These are phyloP conservation scores for Sugiyamaella americana DNA, from an alignment of 805 yeast genomes.

Conservation along the genomic window DNA sequence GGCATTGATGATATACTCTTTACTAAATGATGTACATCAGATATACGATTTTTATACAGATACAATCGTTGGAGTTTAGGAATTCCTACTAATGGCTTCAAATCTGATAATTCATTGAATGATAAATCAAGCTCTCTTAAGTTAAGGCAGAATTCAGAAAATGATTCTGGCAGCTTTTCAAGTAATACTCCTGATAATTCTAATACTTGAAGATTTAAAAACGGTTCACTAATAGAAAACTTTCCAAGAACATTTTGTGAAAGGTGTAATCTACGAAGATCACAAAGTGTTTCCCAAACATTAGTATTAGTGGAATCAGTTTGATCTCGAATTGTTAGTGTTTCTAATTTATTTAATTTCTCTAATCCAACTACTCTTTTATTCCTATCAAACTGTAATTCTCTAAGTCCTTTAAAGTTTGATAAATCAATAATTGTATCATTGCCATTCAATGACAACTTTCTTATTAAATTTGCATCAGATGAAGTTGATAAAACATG, in stretches of 20 bases:
- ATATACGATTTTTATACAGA: constrained; percentile 25
- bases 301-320: constrained; percentile 1
- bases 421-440: constrained; percentile 29
- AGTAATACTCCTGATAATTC: constrained; percentile 28
- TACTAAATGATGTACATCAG: constrained; percentile 18
- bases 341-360: constrained; percentile 36
- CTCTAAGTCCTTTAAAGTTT: constrained; percentile 11
- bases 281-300: constrained; percentile 20
- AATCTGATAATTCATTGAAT: constrained; percentile 25
- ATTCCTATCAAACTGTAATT: constrained; percentile 22
- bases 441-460: constrained; percentile 36
- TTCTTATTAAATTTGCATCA: constrained; percentile 27
- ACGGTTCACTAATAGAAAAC: constrained; percentile 22
- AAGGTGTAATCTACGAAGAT: constrained; percentile 34
- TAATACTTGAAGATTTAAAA: constrained; percentile 28
- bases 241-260: constrained; percentile 32
- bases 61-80: constrained; percentile 26
- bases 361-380: constrained; percentile 28
- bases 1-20: constrained; percentile 17
- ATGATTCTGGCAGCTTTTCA: constrained; percentile 22
- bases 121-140: constrained; percentile 31
- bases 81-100: constrained; percentile 24
- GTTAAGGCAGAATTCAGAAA: constrained; percentile 24
- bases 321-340: constrained; percentile 31
- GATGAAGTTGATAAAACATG: background rate